Evolutionary conservation across 495 filamentous ascomycete genomes (phyloP).

Genomic region (Penicillium argentinense): DNA sequence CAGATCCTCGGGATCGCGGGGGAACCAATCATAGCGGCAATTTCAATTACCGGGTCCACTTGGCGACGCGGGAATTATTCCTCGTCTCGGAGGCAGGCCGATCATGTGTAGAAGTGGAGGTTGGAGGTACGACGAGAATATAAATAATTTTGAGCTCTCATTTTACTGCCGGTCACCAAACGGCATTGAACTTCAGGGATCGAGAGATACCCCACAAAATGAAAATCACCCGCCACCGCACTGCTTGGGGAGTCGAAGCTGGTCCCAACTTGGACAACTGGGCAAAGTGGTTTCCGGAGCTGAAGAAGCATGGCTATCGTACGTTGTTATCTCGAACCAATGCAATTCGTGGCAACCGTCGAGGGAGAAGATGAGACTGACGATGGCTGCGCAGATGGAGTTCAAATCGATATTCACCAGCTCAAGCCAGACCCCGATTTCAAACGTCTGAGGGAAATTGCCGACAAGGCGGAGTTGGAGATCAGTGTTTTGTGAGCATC

Average conservation of each 20-base stretch:
- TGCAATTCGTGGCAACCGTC: too few species aligned
- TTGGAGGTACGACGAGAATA: background rate
- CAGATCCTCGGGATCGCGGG: too few species aligned
- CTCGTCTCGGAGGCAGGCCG: background rate
- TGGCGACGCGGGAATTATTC: slow-evolving; percentile 7
- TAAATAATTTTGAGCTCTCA: slow-evolving; percentile 7
- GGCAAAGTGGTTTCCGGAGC: slow-evolving; percentile 17
- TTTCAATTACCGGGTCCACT: background rate
- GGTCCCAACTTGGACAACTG: slow-evolving; percentile 20
- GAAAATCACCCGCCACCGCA: slow-evolving; percentile 20
- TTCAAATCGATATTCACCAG: slow-evolving; percentile 23
- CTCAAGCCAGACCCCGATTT: slow-evolving; percentile 11
- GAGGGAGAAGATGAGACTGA: too few species aligned
- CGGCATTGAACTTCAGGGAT: background rate
- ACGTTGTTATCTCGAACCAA: background rate
- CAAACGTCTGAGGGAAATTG: slow-evolving; percentile 15
- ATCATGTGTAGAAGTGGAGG: too few species aligned
- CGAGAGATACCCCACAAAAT: background rate
- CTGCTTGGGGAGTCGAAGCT: slow-evolving; percentile 22
- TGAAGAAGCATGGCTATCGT: slow-evolving; percentile 31
- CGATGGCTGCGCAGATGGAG: slow-evolving; percentile 14
- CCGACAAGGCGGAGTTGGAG: slow-evolving; percentile 21
- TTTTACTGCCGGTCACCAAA: too few species aligned
- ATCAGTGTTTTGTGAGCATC: slow-evolving; percentile 20
- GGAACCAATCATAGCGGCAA: background rate